phyloP scores from a whole-genome alignment of 2,329 filamentous ascomycete genomes.

The Aspergillus viridinutans region DNA sequence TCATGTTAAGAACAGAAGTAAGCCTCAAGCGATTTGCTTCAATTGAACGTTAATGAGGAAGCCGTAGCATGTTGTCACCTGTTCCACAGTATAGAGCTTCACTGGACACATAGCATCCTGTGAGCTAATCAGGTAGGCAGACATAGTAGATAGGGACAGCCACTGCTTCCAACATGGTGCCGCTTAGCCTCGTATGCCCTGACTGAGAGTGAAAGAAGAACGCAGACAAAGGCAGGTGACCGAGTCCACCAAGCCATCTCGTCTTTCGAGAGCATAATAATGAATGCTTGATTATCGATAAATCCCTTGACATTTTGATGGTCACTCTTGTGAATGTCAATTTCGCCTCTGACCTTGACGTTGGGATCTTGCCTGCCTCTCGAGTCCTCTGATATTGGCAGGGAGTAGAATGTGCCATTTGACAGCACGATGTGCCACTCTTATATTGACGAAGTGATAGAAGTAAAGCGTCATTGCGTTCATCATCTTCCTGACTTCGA shows the following conservation, averaged over 20 bases:
- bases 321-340: background rate
- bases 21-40: background rate
- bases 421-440: background rate
- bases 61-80: background rate
- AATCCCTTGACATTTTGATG: background rate
- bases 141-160: background rate
- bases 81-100: background rate
- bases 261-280: background rate
- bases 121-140: background rate
- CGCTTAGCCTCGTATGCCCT: background rate
- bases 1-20: background rate
- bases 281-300: background rate
- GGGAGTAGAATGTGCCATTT: background rate
- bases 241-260: background rate
- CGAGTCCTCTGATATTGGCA: background rate
- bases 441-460: background rate
- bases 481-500: conserved; percentile 34
- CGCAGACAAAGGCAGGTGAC: background rate
- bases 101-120: background rate
- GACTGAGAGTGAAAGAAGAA: background rate
- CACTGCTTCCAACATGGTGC: background rate
- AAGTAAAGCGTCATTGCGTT: background rate
- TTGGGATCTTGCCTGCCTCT: background rate
- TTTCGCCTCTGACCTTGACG: background rate
- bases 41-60: background rate